Evolutionary conservation across 495 filamentous ascomycete species (phyloP).

Genomic region (Penicillium verhagenii): DNA sequence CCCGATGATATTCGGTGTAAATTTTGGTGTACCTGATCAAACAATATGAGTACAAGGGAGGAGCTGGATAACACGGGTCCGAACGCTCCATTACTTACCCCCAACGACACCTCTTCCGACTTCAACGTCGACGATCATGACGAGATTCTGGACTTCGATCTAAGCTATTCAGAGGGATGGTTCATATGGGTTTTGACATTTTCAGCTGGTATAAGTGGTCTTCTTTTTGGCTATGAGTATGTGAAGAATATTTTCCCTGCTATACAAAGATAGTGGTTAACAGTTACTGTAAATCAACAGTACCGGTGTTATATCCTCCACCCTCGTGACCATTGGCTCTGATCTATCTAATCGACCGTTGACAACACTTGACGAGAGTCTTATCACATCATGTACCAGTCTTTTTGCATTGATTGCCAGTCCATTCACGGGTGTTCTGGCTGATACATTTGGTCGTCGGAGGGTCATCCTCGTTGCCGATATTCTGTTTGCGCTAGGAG

Average conservation of each 20-base stretch:
- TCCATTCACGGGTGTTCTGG: constrained; percentile 72
- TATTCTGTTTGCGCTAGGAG: constrained; percentile 71
- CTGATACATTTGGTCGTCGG: constrained; percentile 73
- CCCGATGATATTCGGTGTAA: too few species aligned
- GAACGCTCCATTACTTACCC: constrained; percentile 32
- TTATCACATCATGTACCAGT: constrained; percentile 81
- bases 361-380: constrained; percentile 74
- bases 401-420: constrained; percentile 75
- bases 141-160: constrained; percentile 12
- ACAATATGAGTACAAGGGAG: constrained; percentile 26
- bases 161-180: constrained; percentile 29
- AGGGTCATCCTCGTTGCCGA: constrained; percentile 78
- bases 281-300: constrained; percentile 39
- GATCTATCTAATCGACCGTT: constrained; percentile 69
- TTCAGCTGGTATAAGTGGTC: constrained; percentile 78
- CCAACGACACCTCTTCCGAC: constrained; percentile 11
- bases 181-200: constrained; percentile 76
- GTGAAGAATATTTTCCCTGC: constrained; percentile 4
- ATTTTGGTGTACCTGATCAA: neutral
- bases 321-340: constrained; percentile 72
- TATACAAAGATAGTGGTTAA: neutral
- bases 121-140: constrained; percentile 12
- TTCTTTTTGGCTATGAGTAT: constrained; percentile 84
- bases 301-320: constrained; percentile 89
- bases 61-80: constrained; percentile 23